Base-by-base conservation (phyloP, 257 asterid species). In the Petrea volubilis region DNA sequence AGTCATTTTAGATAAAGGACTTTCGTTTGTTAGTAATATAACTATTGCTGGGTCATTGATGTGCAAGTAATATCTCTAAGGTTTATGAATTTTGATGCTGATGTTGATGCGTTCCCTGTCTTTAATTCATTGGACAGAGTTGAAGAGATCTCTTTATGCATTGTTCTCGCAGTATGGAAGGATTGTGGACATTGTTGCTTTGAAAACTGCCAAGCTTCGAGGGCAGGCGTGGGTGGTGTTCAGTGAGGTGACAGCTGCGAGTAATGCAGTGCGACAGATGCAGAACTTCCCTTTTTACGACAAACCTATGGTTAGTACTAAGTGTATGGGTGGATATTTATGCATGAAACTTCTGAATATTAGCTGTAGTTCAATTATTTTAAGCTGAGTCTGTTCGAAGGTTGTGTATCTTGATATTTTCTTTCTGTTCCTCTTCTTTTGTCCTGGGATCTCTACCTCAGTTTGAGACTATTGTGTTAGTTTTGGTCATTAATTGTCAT, bases 171-270 rank as follows among this genome's bases (percentile, higher is more conserved):
- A 92, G 84, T 95, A 92, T 79, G 99, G 99, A 81, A 92, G 96
- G 80, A 88, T 95, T 74, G 60, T 90, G 85, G 99, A 95, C 75
- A 81, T 95, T 57, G 98, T 95, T 74, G 96, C 99, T 7, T 68
- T 92, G 68, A 95, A 95, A 79, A 92, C 98, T 24, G 72, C 90
- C 57, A 95, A 92, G 88, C 99, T 95, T 70, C 88, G 97, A 34
- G 99, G 99, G 60, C 99, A 95, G 78, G 97, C 98, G 24, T 95
- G 98, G 99, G 84, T 95, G 72, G 98, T 90, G 70, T 95, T 95
- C 79, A 88, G 97, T 78, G 98, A 95, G 83, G 96, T 95, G 31
- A 78, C 97, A 41, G 88, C 98, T 72, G 98, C 99, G 40, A 95
- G 99, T 82, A 88, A 88, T 85, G 97, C 98, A 38, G 93, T 95